Conservation (phyloP, 139 green algal species). For the Tetradesmus lagerheimii region DNA sequence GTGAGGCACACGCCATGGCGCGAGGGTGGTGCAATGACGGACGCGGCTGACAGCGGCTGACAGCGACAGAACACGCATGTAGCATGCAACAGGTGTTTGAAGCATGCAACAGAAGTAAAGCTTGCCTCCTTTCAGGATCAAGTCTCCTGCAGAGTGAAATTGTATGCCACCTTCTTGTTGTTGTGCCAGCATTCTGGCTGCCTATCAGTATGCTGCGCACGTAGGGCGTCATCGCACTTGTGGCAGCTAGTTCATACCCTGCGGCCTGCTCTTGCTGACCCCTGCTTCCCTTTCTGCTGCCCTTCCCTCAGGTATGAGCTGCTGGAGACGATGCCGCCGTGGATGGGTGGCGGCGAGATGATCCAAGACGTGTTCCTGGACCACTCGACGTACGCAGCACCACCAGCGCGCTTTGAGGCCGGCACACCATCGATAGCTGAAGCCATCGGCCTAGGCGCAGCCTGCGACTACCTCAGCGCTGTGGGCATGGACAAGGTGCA, state of each 20-base stretch:
- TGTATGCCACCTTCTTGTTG: no score
- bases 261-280: background rate
- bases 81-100: no score
- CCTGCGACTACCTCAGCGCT: conserved; percentile 74
- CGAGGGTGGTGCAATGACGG: background rate
- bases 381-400: conserved; percentile 92
- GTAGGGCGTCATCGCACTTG: background rate
- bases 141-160: no score
- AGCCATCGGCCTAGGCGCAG: conserved; percentile 73
- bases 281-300: background rate
- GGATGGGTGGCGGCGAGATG: conserved; percentile 99
- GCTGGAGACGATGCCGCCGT: conserved; percentile 94
- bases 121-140: no score
- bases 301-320: conserved; percentile 69
- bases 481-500: conserved; percentile 68
- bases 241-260: background rate
- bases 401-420: conserved; percentile 95
- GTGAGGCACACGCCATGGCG: background rate
- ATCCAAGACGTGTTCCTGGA: conserved; percentile 96
- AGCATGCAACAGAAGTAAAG: no score
- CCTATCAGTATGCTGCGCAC: no score
- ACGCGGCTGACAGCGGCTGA: background rate
- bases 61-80: no score
- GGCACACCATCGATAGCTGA: conserved; percentile 97
- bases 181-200: no score